phyloP scores from a whole-genome alignment of 2,329 filamentous ascomycete genomes.

The Cladosporium sp. region DNA sequence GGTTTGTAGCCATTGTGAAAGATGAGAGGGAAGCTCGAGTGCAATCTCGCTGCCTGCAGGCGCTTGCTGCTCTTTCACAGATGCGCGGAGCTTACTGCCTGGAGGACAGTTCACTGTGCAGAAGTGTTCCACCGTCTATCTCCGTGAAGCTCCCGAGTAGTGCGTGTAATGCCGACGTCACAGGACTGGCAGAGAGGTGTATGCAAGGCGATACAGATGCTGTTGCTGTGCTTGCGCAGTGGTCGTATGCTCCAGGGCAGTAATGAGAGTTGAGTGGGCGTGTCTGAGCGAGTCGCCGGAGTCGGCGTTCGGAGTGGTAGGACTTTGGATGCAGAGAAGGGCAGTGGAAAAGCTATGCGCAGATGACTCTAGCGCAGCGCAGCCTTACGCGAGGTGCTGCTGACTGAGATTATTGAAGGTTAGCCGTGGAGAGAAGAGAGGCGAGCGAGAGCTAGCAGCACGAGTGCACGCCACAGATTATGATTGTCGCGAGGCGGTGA shows the following conservation, averaged over 20 bases:
- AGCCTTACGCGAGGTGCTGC: slow-evolving; percentile 1
- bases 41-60: not conserved
- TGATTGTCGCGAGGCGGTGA: not conserved
- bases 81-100: not conserved
- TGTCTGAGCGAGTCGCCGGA: not conserved
- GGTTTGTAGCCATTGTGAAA: slow-evolving; percentile 14
- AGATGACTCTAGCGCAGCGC: slow-evolving; percentile 5
- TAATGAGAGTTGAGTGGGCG: not conserved
- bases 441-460: not conserved
- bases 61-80: not conserved
- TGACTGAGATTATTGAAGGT: not conserved
- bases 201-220: not conserved
- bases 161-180: slow-evolving; percentile 9
- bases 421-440: not conserved
- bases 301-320: not conserved
- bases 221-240: not conserved
- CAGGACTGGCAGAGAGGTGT: not conserved
- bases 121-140: not conserved
- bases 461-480: not conserved
- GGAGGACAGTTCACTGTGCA: not conserved
- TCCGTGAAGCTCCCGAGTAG: not conserved
- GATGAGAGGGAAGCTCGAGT: not conserved
- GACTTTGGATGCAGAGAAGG: not conserved
- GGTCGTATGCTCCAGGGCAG: not conserved
- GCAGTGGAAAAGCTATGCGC: slow-evolving; percentile 4